These are phyloP conservation scores for Mallotus japonicus DNA, from an alignment of 441 rosid species.

Conservation along the genomic window DNA sequence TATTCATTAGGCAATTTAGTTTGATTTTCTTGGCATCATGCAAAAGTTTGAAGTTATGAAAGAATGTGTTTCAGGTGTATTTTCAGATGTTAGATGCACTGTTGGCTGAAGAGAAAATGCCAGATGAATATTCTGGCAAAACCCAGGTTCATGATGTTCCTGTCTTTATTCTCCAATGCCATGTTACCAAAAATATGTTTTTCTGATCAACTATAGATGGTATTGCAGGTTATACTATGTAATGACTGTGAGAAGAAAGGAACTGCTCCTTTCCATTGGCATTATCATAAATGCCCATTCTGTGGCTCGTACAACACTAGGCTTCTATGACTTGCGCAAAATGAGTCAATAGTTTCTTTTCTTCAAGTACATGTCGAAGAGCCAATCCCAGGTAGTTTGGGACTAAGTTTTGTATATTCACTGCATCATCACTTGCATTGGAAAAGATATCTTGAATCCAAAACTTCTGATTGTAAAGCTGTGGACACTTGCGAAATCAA, in stretches of 20 bases:
- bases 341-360: conserved; percentile 23
- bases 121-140: conserved; percentile 59
- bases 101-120: conserved; percentile 74
- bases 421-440: neutral
- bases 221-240: conserved; percentile 61
- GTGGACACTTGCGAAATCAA: neutral
- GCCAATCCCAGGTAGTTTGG: neutral
- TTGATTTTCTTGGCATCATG: neutral
- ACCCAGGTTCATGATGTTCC: conserved; percentile 58
- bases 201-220: neutral
- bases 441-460: too few species aligned
- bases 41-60: conserved; percentile 11
- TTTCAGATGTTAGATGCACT: conserved; percentile 81
- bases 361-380: neutral
- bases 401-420: conserved; percentile 2
- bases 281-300: conserved; percentile 65
- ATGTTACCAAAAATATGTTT: neutral
- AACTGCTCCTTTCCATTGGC: conserved; percentile 70
- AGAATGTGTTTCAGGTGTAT: conserved; percentile 51
- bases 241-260: conserved; percentile 88
- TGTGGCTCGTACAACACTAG: conserved; percentile 85
- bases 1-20: neutral
- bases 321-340: conserved; percentile 37
- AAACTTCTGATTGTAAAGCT: neutral
- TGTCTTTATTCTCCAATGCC: neutral